Base-by-base conservation (phyloP, 257 asterid genomes). In the Misopates orontium region DNA sequence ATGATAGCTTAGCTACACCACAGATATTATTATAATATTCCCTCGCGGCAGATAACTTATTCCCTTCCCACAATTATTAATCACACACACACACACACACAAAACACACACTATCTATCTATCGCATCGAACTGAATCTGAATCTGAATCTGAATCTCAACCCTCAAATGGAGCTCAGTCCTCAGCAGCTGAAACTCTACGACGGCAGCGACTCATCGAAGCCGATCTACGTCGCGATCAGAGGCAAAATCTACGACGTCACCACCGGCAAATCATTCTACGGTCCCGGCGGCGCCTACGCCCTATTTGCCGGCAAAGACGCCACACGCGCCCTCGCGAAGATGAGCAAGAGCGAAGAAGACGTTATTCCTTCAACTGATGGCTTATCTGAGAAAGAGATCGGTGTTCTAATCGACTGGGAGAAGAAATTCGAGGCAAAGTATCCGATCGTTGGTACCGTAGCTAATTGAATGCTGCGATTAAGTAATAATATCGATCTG, bases 291-390 rank as follows among this genome's bases (percentile, higher is more conserved):
- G 96, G 95, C 62, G 55, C 78, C 36, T 90, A 93, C 90, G 55
- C 63, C 79, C 64, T 93, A 76, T 93, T 93, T 82, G 73, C 99
- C 73, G 99, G 99, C 59, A 93, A 93, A 81, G 99, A 93, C 50
- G 96, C 97, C 64, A 90, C 85, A 86, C 88, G 99, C 67, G 99
- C 97, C 19, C 90, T 93, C 32, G 97, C 95, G 60, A 90, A 93
- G 88, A 93, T 90, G 99, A 93, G 96, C 78, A 90, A 87, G 86
- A 81, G 80, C 16, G 92, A 84, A 4, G 84, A 75, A 28, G 99
- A 93, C 71, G 84, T 87, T 59, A 73, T 79, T 39, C 76, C 89
- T 0, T 64, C 82, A 48, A 84, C 86, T 24, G 89, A 87, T 21
- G 97, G 97, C 10, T 95, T 93, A 36, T 68, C 99, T 1, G 97